Evolutionary conservation across 495 filamentous ascomycete species (phyloP).

Genomic region (Penicillium argentinense): DNA sequence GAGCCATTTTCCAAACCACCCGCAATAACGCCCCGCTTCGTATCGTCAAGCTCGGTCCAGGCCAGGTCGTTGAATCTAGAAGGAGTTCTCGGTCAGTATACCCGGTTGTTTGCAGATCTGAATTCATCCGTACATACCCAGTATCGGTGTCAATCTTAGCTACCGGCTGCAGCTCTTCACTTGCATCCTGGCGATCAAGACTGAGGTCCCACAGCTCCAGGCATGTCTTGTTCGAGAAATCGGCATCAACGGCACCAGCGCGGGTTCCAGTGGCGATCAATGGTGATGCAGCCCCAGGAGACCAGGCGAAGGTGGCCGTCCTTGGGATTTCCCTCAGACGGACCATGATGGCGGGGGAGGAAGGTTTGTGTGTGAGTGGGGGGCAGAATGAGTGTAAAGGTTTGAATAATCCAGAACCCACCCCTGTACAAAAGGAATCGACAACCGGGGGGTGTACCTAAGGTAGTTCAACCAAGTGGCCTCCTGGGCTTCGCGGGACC

Average conservation of each 20-base stretch:
- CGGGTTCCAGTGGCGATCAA: conserved; percentile 93
- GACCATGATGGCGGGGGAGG: conserved; percentile 65
- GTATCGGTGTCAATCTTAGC: conserved; percentile 85
- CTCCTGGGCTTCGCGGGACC: conserved; percentile 43
- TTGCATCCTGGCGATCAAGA: conserved; percentile 69
- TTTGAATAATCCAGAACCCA: conserved; percentile 19
- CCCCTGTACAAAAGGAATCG: conserved; percentile 26
- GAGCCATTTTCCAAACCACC: conserved; percentile 95
- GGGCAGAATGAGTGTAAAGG: conserved; percentile 17
- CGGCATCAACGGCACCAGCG: conserved; percentile 91
- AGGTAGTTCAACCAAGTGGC: conserved; percentile 46
- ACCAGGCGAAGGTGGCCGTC: conserved; percentile 97
- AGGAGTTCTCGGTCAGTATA: conserved; percentile 10
- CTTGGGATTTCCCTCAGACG: conserved; percentile 91
- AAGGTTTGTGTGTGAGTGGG: conserved; percentile 20
- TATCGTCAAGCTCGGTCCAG: conserved; percentile 79
- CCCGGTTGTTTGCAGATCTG: neutral
- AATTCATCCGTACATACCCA: conserved; percentile 55
- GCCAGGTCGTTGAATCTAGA: conserved; percentile 93
- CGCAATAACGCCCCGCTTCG: conserved; percentile 83
- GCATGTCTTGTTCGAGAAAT: conserved; percentile 96
- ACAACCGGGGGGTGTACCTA: conserved; percentile 26
- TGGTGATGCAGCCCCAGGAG: conserved; percentile 69
- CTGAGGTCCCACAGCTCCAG: conserved; percentile 95
- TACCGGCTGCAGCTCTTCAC: conserved; percentile 80